A percentile compares a stretch with the other conserved stretches of the same genome.
phyloP scores from a whole-genome alignment of 768 basidiomycete species.

The Fistulinella prunicolor region DNA sequence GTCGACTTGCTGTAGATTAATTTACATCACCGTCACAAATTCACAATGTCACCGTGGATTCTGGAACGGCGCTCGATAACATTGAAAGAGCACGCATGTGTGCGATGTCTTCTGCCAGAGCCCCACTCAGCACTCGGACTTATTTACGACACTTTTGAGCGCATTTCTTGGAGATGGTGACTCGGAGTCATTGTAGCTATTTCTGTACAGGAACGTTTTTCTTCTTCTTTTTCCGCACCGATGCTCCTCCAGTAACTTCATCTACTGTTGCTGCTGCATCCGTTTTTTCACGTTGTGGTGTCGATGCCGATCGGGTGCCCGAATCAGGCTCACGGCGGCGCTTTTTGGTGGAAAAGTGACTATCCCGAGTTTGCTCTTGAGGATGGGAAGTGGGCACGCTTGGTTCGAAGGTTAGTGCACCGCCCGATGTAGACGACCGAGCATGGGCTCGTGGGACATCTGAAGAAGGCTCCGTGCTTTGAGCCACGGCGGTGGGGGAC shows the following conservation, averaged over 20 bases:
- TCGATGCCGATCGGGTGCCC: neutral
- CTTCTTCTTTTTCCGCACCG: slow-evolving; percentile 24
- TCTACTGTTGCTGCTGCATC: neutral
- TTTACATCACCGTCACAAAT: neutral
- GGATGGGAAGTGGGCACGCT: neutral
- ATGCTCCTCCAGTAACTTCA: neutral
- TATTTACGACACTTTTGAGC: too few species aligned
- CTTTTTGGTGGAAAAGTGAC: slow-evolving; percentile 11
- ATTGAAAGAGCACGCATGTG: too few species aligned
- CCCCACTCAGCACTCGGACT: too few species aligned
- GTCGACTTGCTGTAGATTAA: too few species aligned
- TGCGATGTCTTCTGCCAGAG: too few species aligned
- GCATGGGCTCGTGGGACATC: neutral
- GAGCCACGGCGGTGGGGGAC: neutral
- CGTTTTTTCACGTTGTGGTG: neutral
- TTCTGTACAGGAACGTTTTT: slow-evolving; percentile 1
- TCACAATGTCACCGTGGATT: neutral
- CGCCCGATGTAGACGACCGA: neutral
- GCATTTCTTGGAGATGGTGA: too few species aligned
- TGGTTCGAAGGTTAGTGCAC: neutral
- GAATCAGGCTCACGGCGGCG: slow-evolving; percentile 20
- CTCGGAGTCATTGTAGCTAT: too few species aligned
- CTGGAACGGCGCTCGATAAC: too few species aligned
- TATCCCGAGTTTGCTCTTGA: neutral
- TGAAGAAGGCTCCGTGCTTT: neutral